Percentiles rank a stretch among this genome's conserved stretches.
These are phyloP conservation scores for Monascus purpureus DNA, from an alignment of 495 filamentous ascomycete species.

Conservation along the genomic window DNA sequence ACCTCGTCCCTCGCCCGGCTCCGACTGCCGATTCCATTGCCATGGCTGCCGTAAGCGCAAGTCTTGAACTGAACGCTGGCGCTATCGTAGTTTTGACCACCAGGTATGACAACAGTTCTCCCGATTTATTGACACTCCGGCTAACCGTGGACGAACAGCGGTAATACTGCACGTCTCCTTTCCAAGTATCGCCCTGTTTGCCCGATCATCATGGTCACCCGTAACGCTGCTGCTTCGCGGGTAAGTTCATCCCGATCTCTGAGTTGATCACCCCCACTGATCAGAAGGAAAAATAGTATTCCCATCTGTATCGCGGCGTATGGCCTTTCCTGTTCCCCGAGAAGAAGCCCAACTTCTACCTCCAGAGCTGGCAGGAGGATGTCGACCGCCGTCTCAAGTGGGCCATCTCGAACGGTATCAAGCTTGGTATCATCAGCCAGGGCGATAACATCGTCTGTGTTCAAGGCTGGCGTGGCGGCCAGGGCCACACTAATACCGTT, in stretches of 20 bases:
- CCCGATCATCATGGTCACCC: slow-evolving; percentile 97
- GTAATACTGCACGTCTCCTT: slow-evolving; percentile 80
- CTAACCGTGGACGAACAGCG: slow-evolving; percentile 40
- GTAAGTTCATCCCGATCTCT: slow-evolving; percentile 23
- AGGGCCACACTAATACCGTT: slow-evolving; percentile 96
- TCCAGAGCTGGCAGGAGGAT: slow-evolving; percentile 88
- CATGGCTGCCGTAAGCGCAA: slow-evolving; percentile 90
- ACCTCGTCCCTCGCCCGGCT: slow-evolving; percentile 64
- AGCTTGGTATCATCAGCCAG: slow-evolving; percentile 66
- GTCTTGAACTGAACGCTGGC: slow-evolving; percentile 87
- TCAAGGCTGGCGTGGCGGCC: slow-evolving; percentile 93
- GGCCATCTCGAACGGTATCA: slow-evolving; percentile 74
- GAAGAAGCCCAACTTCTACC: slow-evolving; percentile 86
- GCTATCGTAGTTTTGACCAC: slow-evolving; percentile 92
- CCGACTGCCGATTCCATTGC: slow-evolving; percentile 80
- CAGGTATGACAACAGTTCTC: slow-evolving; percentile 34
- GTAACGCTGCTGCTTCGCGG: slow-evolving; percentile 66
- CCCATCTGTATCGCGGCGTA: slow-evolving; percentile 91
- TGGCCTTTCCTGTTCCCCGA: slow-evolving; percentile 94
- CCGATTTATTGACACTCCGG: slow-evolving; percentile 2
- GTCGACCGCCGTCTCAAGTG: slow-evolving; percentile 93
- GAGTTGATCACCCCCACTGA: slow-evolving; percentile 1
- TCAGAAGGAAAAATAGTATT: slow-evolving; percentile 39
- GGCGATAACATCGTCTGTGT: slow-evolving; percentile 86
- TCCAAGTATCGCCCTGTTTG: slow-evolving; percentile 98